A percentile compares a stretch with the other conserved stretches of the same genome.
phyloP scores from a whole-genome alignment of 2,329 filamentous ascomycete genomes.

The Helminthosporium solani region DNA sequence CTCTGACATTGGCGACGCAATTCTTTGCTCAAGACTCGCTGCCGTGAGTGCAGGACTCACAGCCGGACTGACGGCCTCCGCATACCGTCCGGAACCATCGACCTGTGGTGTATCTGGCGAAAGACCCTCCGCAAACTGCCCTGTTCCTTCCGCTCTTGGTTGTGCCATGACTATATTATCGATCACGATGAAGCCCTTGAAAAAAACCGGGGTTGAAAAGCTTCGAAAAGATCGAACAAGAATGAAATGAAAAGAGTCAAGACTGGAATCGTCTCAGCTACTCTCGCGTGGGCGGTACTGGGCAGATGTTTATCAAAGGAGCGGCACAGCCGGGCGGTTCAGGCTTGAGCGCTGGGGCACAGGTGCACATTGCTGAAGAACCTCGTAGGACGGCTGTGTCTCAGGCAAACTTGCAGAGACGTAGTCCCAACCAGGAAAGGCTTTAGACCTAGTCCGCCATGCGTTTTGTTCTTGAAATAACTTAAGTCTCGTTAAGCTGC shows the following conservation, averaged over 20 bases:
- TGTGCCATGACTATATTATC: background rate
- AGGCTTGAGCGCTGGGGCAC: background rate
- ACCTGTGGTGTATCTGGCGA: background rate
- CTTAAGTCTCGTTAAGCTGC: background rate
- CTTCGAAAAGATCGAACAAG: background rate
- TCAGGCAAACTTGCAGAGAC: background rate
- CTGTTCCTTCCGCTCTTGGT: background rate
- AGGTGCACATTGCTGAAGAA: background rate
- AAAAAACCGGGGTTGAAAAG: background rate
- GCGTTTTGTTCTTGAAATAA: background rate
- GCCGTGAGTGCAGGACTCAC: background rate
- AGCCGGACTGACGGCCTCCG: constrained; percentile 8
- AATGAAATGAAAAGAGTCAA: background rate
- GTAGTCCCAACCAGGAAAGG: background rate
- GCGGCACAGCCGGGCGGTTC: background rate
- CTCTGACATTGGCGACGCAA: constrained; percentile 3
- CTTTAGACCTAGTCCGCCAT: background rate
- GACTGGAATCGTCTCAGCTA: background rate
- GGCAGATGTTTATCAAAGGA: background rate
- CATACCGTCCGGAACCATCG: constrained; percentile 5
- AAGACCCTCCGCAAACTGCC: background rate
- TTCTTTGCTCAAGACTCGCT: constrained; percentile 2
- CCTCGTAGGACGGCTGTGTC: background rate
- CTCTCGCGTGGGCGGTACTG: background rate
- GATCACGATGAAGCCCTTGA: background rate